phyloP scores from a whole-genome alignment of 805 yeast species.

The Candida arabinofermentans region DNA sequence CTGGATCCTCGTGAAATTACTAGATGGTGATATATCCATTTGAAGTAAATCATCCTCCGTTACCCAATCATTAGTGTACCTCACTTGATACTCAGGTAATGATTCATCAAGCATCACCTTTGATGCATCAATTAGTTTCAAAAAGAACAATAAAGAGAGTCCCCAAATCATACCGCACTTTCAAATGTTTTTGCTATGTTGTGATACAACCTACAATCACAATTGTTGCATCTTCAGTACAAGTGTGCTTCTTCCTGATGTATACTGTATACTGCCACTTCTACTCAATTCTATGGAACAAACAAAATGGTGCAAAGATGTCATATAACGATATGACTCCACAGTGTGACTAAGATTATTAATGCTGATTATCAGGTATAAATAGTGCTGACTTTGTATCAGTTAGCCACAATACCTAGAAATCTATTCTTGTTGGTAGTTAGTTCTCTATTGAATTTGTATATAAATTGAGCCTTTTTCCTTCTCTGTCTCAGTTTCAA shows the following conservation, averaged over 20 bases:
- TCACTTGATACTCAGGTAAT: constrained; percentile 8
- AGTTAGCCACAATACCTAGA: too few species aligned
- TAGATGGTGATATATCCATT: not conserved
- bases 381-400: too few species aligned
- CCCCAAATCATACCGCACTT: not conserved
- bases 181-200: not conserved
- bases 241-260: too few species aligned
- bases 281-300: too few species aligned
- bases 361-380: too few species aligned
- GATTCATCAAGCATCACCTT: constrained; percentile 10
- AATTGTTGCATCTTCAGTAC: too few species aligned
- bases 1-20: not conserved
- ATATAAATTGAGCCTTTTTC: not conserved
- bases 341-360: too few species aligned
- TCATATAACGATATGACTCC: too few species aligned
- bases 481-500: not conserved
- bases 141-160: not conserved
- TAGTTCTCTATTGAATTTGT: not conserved
- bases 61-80: constrained; percentile 9
- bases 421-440: too few species aligned
- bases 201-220: too few species aligned
- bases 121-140: not conserved
- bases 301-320: too few species aligned
- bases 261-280: too few species aligned
- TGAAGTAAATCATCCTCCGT: constrained; percentile 1